Evolutionary conservation across 2,329 filamentous ascomycete species (phyloP), one percentile per base, ranked within the genome.

Genomic region (Penicillium crustosum): DNA sequence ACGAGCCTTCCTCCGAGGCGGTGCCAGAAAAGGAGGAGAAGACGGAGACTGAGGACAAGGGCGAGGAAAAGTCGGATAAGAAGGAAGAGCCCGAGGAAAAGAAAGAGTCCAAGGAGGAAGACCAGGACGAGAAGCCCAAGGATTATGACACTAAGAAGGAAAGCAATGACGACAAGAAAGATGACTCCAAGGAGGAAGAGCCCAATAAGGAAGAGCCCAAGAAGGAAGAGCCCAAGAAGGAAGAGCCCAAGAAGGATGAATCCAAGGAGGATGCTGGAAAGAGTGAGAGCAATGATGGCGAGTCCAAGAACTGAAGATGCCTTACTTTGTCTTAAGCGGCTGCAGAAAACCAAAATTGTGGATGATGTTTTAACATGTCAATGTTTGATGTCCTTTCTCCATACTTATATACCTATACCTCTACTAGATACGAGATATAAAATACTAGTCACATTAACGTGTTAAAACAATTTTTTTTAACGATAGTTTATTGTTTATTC

Each of bases 201-300:
- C 21, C 60, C n/a, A 64, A 69, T 45, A 77, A 45, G 12, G 38
- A 57, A 5, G 41, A 50, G 2, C 4, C 52, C 12, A 41, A 43
- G 10, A 19, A 55, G 77, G 65, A 75, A n/a, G n/a, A n/a, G n/a
- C n/a, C 57, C 19, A 59, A 68, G 33, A 66, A 69, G 45, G 62
- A 69, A 35, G 59, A 67, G 51, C 21, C 60, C n/a, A 64, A 69
- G 48, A 77, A 45, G 12, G 38, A 57, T 7, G 41, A 50, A 4
- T 6, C 52, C 12, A 41, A 43, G 10, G 25, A 55, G 77, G 65
- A 75, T 36, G 42, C 42, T 44, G 23, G 42, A 27, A 38, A 53
- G 23, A 15, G 9, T 17, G 19, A 49, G n/a, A 23, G 41, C 19
- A 27, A 35, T n/a, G 29, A 44, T 4, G 21, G 31, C 7, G 45